Percentiles rank a stretch among this genome's conserved stretches.
These are phyloP conservation scores for Dioscorea cayenensis DNA, from an alignment of 116 monocot species.

Conservation along the genomic window DNA sequence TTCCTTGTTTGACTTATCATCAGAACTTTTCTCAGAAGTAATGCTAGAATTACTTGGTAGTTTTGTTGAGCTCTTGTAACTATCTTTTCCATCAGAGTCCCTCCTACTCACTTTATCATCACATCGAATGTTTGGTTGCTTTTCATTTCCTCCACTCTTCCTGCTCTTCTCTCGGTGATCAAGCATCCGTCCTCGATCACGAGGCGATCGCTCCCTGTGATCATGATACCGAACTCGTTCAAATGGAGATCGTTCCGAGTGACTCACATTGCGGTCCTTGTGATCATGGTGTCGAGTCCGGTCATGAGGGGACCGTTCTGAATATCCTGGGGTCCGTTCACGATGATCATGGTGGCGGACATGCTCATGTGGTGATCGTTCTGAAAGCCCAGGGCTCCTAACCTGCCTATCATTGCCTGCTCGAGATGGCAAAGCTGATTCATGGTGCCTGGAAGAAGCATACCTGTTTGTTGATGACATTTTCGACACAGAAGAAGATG, in stretches of 20 bases:
- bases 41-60: constrained; percentile 32
- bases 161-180: constrained; percentile 30
- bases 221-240: constrained; percentile 27
- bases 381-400: constrained; percentile 22
- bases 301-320: constrained; percentile 41
- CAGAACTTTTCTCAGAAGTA: constrained; percentile 25
- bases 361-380: constrained; percentile 21
- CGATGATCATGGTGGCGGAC: constrained; percentile 17
- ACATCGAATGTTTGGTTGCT: constrained; percentile 21
- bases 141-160: constrained; percentile 33
- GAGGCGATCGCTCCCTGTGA: constrained; percentile 44
- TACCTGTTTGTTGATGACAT: constrained; percentile 26
- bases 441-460: constrained; percentile 32
- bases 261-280: constrained; percentile 29
- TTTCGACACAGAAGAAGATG: constrained; percentile 23
- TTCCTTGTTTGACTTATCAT: constrained; percentile 33
- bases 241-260: constrained; percentile 25
- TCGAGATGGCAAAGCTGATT: constrained; percentile 25
- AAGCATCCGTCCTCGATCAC: constrained; percentile 12
- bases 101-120: constrained; percentile 34
- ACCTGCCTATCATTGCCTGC: constrained; percentile 39
- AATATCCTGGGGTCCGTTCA: constrained; percentile 29
- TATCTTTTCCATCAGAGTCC: constrained; percentile 40
- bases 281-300: constrained; percentile 21
- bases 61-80: constrained; percentile 20